phyloP scores from a whole-genome alignment of 139 green algal species.

The Yamagishiella unicocca region DNA sequence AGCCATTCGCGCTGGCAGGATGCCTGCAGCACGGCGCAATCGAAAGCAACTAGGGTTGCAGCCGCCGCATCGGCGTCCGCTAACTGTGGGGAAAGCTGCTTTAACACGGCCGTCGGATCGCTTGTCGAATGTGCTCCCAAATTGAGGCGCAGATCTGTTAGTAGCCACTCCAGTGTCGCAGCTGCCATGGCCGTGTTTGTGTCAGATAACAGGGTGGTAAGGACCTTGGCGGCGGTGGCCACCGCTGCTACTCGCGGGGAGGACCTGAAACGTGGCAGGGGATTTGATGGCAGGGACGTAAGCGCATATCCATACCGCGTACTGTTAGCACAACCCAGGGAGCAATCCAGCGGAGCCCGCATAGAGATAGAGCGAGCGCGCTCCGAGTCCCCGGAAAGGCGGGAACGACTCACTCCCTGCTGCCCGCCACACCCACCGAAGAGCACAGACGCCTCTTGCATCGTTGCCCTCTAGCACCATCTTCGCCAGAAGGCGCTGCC shows the following conservation, averaged over 20 bases:
- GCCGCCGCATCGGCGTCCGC: neutral
- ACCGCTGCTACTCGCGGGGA: neutral
- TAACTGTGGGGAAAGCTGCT: too few species aligned
- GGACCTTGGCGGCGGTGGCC: neutral
- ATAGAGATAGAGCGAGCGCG: too few species aligned
- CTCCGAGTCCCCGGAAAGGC: too few species aligned
- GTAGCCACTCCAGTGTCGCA: neutral
- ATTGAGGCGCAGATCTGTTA: neutral
- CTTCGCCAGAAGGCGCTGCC: neutral
- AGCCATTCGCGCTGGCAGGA: constrained; percentile 13
- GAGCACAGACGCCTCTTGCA: neutral
- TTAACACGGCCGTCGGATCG: too few species aligned
- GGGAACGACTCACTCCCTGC: too few species aligned
- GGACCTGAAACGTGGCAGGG: too few species aligned
- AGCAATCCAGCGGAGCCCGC: too few species aligned
- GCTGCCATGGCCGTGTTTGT: neutral
- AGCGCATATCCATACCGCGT: too few species aligned
- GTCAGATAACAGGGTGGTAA: neutral
- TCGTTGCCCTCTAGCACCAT: constrained; percentile 6
- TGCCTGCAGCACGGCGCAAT: constrained; percentile 25
- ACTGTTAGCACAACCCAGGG: too few species aligned
- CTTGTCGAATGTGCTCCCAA: too few species aligned
- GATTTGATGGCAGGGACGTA: neutral
- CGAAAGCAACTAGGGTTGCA: neutral
- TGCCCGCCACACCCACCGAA: too few species aligned